Percentiles rank a stretch among this genome's conserved stretches.
Conservation (phyloP, 345 rosid genomes). For the Citrus maxima region DNA sequence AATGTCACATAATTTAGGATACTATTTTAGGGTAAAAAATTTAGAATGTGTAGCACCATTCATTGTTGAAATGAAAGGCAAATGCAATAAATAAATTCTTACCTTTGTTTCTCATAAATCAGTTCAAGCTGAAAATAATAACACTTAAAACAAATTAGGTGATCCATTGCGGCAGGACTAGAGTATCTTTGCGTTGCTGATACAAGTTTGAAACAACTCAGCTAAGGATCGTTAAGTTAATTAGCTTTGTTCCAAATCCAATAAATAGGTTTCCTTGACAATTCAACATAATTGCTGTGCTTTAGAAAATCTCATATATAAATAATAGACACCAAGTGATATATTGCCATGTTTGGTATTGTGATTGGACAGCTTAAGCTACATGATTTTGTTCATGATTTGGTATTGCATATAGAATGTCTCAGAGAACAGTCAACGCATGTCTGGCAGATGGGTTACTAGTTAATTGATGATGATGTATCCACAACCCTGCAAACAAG, state of each 20-base stretch:
- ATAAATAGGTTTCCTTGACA: too few species aligned
- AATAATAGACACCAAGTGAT: neutral
- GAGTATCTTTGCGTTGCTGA: conserved; percentile 82
- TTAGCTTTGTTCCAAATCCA: too few species aligned
- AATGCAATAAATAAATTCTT: neutral
- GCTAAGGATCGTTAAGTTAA: neutral
- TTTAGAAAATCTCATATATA: neutral
- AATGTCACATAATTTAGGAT: too few species aligned
- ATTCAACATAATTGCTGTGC: neutral
- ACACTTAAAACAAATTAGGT: conserved; percentile 18
- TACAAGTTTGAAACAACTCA: conserved; percentile 9
- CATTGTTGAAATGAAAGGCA: conserved; percentile 46
- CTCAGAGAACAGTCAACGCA: conserved; percentile 59
- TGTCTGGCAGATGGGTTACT: conserved; percentile 81
- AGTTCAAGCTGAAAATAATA: too few species aligned
- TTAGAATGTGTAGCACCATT: neutral
- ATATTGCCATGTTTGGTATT: too few species aligned
- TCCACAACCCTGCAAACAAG: conserved; percentile 78
- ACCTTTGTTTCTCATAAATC: too few species aligned
- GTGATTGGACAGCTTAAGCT: too few species aligned
- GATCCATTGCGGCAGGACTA: conserved; percentile 79
- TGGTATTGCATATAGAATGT: conserved; percentile 48
- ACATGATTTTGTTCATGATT: too few species aligned
- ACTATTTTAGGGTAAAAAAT: neutral
- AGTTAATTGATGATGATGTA: conserved; percentile 71